phyloP scores from a whole-genome alignment of 2,329 filamentous ascomycete species.

The Epichloe gansuensis region DNA sequence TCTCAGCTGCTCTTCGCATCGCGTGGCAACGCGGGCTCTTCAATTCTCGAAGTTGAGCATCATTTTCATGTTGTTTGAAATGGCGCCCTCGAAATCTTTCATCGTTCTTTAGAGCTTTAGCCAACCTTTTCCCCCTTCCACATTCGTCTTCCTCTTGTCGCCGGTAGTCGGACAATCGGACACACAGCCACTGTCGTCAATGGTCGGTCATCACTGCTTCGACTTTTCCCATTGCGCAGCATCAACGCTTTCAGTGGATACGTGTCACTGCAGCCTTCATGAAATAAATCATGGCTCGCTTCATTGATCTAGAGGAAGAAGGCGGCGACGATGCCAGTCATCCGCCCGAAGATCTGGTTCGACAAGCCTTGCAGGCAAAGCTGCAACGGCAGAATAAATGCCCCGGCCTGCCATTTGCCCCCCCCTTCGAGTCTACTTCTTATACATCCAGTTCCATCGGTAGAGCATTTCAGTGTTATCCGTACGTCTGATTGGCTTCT shows the following conservation, averaged over 20 bases:
- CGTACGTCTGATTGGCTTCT: slow-evolving; percentile 13
- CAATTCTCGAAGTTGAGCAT: neutral
- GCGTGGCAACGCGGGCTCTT: neutral
- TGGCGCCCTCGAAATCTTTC: slow-evolving; percentile 2
- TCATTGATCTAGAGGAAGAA: slow-evolving; percentile 12
- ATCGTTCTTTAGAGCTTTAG: neutral
- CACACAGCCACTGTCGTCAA: neutral
- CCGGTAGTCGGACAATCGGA: neutral
- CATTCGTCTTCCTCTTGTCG: neutral
- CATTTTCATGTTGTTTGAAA: neutral
- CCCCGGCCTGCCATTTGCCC: neutral
- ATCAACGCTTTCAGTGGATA: neutral
- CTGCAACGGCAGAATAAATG: neutral
- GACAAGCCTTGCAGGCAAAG: slow-evolving; percentile 2
- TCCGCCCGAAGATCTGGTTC: slow-evolving; percentile 4
- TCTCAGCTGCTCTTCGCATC: neutral
- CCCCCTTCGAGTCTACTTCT: neutral
- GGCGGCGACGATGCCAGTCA: slow-evolving; percentile 4
- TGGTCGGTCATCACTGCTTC: neutral
- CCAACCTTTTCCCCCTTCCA: neutral
- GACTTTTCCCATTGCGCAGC: neutral
- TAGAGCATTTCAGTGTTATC: slow-evolving; percentile 24
- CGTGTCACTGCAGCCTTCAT: neutral
- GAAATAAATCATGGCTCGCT: slow-evolving; percentile 10
- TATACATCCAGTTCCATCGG: slow-evolving; percentile 12